phyloP scores from a whole-genome alignment of 345 rosid species.

The Toxicodendron radicans region DNA sequence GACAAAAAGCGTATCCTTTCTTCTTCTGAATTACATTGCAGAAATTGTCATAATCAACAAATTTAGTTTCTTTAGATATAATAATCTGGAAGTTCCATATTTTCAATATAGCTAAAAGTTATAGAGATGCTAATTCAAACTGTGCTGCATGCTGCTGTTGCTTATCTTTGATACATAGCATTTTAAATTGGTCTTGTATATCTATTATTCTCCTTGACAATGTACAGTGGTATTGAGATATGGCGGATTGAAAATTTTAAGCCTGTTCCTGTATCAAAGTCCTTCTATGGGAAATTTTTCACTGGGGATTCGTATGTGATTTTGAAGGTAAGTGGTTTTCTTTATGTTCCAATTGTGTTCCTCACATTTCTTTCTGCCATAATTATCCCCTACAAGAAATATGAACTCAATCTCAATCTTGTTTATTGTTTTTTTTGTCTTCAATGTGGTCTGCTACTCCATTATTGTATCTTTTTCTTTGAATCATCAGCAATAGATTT shows the following conservation, averaged over 20 bases:
- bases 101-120: background rate
- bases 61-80: background rate
- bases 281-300: slow-evolving; percentile 85
- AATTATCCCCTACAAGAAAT: background rate
- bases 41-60: background rate
- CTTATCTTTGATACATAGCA: slow-evolving; percentile 10
- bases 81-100: background rate
- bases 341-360: background rate
- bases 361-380: background rate
- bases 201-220: slow-evolving; percentile 49
- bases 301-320: slow-evolving; percentile 93
- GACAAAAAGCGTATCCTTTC: slow-evolving; percentile 96
- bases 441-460: background rate
- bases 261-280: slow-evolving; percentile 65
- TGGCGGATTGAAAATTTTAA: slow-evolving; percentile 94
- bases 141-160: background rate
- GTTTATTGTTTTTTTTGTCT: background rate
- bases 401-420: background rate
- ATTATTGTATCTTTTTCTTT: too few relatives aligned
- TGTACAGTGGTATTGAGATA: slow-evolving; percentile 78
- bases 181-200: slow-evolving; percentile 14
- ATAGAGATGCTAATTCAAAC: background rate
- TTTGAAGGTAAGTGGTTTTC: slow-evolving; percentile 66
- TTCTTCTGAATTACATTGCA: slow-evolving; percentile 14
- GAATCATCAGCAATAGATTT: too few relatives aligned